Evolutionary conservation across 257 asterid genomes (phyloP).

Genomic region (Solanum verrucosum): DNA sequence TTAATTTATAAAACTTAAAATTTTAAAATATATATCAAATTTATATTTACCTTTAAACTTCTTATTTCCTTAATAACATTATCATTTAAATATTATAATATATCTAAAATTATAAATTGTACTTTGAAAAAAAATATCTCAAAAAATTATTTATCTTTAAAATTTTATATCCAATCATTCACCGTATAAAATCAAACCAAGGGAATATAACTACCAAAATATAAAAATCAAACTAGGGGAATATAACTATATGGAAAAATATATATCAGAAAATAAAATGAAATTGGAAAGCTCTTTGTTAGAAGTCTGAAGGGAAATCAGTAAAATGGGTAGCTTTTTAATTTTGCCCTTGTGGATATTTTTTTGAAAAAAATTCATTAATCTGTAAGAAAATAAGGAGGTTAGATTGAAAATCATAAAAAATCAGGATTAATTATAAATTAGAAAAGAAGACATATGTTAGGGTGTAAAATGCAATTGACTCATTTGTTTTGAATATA

Average conservation of each 20-base stretch:
- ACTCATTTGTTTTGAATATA: background rate
- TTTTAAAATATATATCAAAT: too few species aligned
- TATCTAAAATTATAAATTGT: too few species aligned
- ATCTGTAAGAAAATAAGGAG: too few species aligned
- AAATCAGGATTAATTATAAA: too few species aligned
- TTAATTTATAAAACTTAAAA: too few species aligned
- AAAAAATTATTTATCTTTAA: background rate
- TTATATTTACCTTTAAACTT: too few species aligned
- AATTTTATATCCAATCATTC: background rate
- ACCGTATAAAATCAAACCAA: background rate
- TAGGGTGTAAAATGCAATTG: too few species aligned
- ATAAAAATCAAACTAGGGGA: background rate
- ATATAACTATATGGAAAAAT: too few species aligned
- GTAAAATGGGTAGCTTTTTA: background rate
- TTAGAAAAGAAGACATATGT: too few species aligned
- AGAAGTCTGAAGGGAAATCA: background rate
- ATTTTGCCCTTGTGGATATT: background rate
- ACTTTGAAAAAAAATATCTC: background rate
- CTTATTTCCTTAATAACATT: background rate
- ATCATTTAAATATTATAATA: background rate
- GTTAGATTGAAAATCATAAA: background rate
- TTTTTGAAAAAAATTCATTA: too few species aligned
- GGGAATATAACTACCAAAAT: background rate
- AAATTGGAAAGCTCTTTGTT: too few species aligned
- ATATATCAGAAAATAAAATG: background rate